These are phyloP conservation scores for Daldinia grandis DNA, from an alignment of 495 filamentous ascomycete genomes.

Conservation along the genomic window DNA sequence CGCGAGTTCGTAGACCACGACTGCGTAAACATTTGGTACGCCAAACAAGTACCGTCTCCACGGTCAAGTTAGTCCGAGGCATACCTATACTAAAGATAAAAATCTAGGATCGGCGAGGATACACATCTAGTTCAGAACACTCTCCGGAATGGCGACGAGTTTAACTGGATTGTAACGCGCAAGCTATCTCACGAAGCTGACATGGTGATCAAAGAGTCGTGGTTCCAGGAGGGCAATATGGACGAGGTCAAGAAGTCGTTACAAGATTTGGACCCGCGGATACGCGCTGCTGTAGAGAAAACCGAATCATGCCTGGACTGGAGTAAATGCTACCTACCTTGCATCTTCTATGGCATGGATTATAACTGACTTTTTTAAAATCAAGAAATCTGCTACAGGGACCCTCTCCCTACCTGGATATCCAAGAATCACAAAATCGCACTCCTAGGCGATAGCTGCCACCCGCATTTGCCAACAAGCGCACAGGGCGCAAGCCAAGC, in stretches of 20 bases:
- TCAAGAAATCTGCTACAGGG: constrained; percentile 56
- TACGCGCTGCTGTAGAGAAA: constrained; percentile 56
- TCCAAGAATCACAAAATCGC: constrained; percentile 56
- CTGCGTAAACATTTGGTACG: constrained; percentile 60
- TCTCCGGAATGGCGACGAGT: constrained; percentile 58
- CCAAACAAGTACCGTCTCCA: neutral
- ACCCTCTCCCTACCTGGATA: constrained; percentile 59
- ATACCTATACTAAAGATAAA: neutral
- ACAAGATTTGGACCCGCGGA: constrained; percentile 52
- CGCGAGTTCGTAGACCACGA: constrained; percentile 57
- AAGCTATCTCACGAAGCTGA: constrained; percentile 54
- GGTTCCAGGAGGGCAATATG: constrained; percentile 60
- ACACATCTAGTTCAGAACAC: constrained; percentile 60
- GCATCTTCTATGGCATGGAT: neutral
- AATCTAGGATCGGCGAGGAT: constrained; percentile 55
- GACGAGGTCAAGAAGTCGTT: constrained; percentile 52
- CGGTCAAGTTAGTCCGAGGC: neutral
- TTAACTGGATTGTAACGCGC: constrained; percentile 62
- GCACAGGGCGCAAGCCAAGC: constrained; percentile 61
- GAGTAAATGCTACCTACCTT: constrained; percentile 30
- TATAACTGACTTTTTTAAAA: neutral
- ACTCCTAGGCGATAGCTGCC: constrained; percentile 59
- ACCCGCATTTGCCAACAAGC: constrained; percentile 58
- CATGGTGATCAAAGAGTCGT: constrained; percentile 58
- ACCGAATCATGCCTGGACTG: constrained; percentile 60